phyloP scores from a whole-genome alignment of 2,329 filamentous ascomycete species.

The Ophiostoma sp. region DNA sequence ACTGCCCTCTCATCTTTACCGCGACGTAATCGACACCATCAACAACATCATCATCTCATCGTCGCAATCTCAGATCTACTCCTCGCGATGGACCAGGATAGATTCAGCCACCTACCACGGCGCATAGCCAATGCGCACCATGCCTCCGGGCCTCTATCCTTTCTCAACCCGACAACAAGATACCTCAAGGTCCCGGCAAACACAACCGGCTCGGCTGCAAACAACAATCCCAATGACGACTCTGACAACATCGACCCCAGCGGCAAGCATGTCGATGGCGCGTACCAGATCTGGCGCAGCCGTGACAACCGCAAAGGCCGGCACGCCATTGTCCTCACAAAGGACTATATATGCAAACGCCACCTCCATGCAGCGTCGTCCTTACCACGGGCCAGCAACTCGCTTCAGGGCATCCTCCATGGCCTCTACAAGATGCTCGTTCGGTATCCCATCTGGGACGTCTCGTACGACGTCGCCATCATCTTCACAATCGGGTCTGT shows the following conservation, averaged over 20 bases:
- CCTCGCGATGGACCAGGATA: background rate
- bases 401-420: slow-evolving; percentile 24
- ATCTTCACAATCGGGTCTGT: slow-evolving; percentile 42
- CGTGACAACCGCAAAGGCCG: slow-evolving; percentile 43
- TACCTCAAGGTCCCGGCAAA: slow-evolving; percentile 25
- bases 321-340: slow-evolving; percentile 34
- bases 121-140: slow-evolving; percentile 20
- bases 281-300: slow-evolving; percentile 39
- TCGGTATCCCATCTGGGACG: slow-evolving; percentile 39
- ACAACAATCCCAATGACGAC: background rate
- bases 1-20: background rate
- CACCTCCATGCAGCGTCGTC: background rate
- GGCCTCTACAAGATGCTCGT: slow-evolving; percentile 35
- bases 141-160: slow-evolving; percentile 14
- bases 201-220: background rate
- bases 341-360: slow-evolving; percentile 22
- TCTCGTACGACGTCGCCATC: slow-evolving; percentile 40
- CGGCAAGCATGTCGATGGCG: slow-evolving; percentile 18
- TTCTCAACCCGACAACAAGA: slow-evolving; percentile 28
- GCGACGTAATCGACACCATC: background rate
- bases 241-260: background rate
- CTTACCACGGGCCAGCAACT: slow-evolving; percentile 27
- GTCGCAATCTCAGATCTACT: background rate
- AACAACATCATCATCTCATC: background rate
- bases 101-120: slow-evolving; percentile 19